phyloP scores from a whole-genome alignment of 2,329 filamentous ascomycete genomes.

The Aspergillus oerlinghausenensis region DNA sequence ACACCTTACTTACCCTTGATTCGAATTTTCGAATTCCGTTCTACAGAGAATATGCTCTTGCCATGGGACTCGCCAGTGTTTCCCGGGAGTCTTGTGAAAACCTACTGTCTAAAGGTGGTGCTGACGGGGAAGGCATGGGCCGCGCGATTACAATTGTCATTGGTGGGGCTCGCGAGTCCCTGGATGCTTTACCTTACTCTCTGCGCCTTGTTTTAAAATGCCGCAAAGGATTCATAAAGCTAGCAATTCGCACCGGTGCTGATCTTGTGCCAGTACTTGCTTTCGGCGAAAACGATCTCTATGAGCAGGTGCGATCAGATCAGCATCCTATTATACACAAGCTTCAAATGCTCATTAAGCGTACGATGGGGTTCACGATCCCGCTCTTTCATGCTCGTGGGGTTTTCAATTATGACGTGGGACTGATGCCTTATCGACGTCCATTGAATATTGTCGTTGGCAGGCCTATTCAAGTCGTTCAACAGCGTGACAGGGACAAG shows the following conservation, averaged over 20 bases:
- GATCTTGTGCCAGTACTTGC: conserved; percentile 87
- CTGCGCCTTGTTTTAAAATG: conserved; percentile 74
- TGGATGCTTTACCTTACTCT: conserved; percentile 76
- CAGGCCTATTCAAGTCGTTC: conserved; percentile 67
- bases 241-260: conserved; percentile 86
- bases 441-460: conserved; percentile 89
- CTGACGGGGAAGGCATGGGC: conserved; percentile 77
- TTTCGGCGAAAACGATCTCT: conserved; percentile 94
- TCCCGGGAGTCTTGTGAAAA: conserved; percentile 91
- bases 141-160: conserved; percentile 96
- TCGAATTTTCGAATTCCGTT: conserved; percentile 91
- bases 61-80: conserved; percentile 82
- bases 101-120: conserved; percentile 72
- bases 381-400: conserved; percentile 86
- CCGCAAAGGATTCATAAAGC: conserved; percentile 89
- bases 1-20: conserved; percentile 89
- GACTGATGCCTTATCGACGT: conserved; percentile 86
- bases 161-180: conserved; percentile 84
- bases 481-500: conserved; percentile 51
- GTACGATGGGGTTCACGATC: conserved; percentile 83
- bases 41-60: conserved; percentile 89
- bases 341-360: conserved; percentile 78
- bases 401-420: conserved; percentile 96
- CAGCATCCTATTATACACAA: conserved; percentile 75
- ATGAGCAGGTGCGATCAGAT: conserved; percentile 78